phyloP scores from a whole-genome alignment of 2,329 filamentous ascomycete genomes.

The Teratosphaeria destructans region DNA sequence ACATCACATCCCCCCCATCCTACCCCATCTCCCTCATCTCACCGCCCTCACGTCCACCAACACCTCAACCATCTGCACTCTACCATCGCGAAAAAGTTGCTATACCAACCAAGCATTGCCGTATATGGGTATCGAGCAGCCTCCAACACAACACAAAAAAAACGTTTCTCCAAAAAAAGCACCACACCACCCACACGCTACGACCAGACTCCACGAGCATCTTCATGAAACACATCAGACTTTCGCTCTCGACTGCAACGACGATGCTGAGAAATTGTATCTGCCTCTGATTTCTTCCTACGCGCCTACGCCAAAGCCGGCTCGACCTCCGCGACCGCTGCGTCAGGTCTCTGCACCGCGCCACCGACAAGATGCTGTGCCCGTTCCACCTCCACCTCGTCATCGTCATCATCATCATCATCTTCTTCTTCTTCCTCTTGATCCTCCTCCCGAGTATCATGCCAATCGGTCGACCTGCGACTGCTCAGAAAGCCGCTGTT shows the following conservation, averaged over 20 bases:
- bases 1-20: too few relatives aligned
- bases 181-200: not conserved
- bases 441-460: constrained; percentile 9
- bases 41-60: too few relatives aligned
- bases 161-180: not conserved
- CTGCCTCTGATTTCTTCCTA: not conserved
- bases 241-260: too few relatives aligned
- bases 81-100: not conserved
- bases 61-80: not conserved
- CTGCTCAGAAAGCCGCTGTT: constrained; percentile 10
- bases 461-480: constrained; percentile 17
- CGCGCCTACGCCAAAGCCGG: not conserved
- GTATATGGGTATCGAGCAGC: not conserved
- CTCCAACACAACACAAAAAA: too few relatives aligned
- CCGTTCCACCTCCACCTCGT: not conserved
- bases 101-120: not conserved
- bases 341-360: not conserved
- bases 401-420: not conserved
- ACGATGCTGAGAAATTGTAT: too few relatives aligned
- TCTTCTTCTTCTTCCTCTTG: constrained; percentile 1
- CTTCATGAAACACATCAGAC: too few relatives aligned
- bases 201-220: too few relatives aligned
- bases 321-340: not conserved
- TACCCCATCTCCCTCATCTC: too few relatives aligned
- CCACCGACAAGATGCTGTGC: not conserved